These are phyloP conservation scores for Phylloporus gajari DNA, from an alignment of 1,284 basidiomycete genomes.

Conservation along the genomic window DNA sequence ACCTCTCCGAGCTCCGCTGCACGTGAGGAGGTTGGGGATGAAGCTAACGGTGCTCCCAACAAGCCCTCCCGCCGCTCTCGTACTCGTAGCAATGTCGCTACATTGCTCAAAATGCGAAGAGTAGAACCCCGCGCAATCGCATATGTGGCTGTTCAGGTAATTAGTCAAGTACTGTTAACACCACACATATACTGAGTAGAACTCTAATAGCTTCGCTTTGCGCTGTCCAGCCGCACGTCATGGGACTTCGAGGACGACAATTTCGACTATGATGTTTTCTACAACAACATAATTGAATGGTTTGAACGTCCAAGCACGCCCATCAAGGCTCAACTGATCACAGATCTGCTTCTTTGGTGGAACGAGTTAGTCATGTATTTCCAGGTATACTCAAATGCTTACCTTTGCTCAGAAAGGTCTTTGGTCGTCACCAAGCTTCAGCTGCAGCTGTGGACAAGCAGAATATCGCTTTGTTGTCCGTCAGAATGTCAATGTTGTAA, in stretches of 20 bases:
- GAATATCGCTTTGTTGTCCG: no score
- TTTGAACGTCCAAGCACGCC: conserved; percentile 8
- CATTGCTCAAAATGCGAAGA: conserved; percentile 14
- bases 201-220: conserved; percentile 21
- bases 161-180: neutral
- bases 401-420: no score
- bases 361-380: neutral
- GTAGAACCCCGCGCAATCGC: conserved; percentile 20
- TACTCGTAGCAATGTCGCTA: conserved; percentile 11
- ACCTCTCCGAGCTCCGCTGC: conserved; percentile 42
- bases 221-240: conserved; percentile 9
- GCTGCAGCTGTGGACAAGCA: no score
- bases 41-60: neutral
- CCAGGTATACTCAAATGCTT: no score
- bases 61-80: neutral
- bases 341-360: conserved; percentile 22
- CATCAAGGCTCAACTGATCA: neutral
- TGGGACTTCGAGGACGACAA: conserved; percentile 14
- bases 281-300: conserved; percentile 19
- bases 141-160: conserved; percentile 24
- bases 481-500: no score
- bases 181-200: neutral
- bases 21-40: neutral
- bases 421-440: no score
- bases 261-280: conserved; percentile 20